Conservation (phyloP, 2,329 filamentous ascomycete genomes). For the Fusarium pseudonygamai region DNA sequence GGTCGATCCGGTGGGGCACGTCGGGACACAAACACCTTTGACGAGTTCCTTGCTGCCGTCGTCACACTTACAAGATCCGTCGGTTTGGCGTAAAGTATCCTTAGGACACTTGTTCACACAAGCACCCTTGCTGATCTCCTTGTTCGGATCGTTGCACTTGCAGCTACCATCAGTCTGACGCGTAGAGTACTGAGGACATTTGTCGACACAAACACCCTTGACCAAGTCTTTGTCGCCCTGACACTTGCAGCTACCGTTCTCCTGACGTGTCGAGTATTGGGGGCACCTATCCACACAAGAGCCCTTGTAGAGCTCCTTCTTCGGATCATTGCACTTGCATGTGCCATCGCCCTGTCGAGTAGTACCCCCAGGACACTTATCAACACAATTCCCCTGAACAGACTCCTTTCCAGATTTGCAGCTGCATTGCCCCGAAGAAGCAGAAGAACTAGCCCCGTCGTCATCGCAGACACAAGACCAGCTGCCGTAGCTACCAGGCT, state of each 20-base stretch:
- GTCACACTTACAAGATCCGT: background rate
- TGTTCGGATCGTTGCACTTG: background rate
- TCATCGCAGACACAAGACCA: background rate
- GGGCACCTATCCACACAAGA: background rate
- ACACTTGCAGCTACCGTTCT: too few relatives aligned
- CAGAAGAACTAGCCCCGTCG: background rate
- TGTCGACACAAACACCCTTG: too few relatives aligned
- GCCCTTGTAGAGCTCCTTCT: background rate
- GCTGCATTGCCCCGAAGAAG: background rate
- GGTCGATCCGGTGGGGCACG: accelerated
- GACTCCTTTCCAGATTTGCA: background rate
- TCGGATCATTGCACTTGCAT: background rate
- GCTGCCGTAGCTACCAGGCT: background rate
- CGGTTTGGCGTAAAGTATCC: background rate
- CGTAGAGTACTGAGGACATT: too few relatives aligned
- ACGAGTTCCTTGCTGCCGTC: background rate
- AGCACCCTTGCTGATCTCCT: background rate
- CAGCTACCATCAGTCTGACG: background rate
- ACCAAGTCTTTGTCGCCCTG: too few relatives aligned
- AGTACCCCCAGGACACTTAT: background rate
- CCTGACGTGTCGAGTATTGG: too few relatives aligned
- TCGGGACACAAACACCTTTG: background rate
- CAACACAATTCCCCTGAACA: background rate
- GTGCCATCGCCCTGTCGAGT: background rate
- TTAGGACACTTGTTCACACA: background rate